Base-by-base conservation (phyloP, 2,329 filamentous ascomycete species). In the Bimuria novae-zelandiae region DNA sequence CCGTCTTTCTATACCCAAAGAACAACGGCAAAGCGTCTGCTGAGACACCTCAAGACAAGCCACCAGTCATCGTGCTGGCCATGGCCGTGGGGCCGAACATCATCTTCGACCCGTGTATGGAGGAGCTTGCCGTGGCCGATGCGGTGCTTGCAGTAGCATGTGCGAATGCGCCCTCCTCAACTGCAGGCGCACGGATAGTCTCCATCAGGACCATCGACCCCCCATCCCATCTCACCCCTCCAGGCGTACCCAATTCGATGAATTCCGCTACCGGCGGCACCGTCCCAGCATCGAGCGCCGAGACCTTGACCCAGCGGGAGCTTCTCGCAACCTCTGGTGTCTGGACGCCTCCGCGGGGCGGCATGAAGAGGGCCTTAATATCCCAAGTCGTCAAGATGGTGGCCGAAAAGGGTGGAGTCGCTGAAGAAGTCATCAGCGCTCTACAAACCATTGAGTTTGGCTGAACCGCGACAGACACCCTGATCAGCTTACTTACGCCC, bases 41-140 rank as follows among this genome's bases (percentile, higher is more conserved):
- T 16, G 56, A 62, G 4, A 52, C 56, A n/a, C 54, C 49, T 25
- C 46, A 55, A 36, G 57, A 79, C 27, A 84, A 87, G 43, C 94
- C 94, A 4, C 92, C 94, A 0, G 84, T 99, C 51, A 97, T 93
- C 3, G 82, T 99, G 17, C 87, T 99, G 10, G 91, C 97, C 51
- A 89, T 96, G 73, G 85, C 89, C 3, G 88, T 96, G 0, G 90
- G 89, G 52, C 82, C 88, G 54, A 97, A 94, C 71, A 87, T 96
- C 75, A 89, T 99, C 60, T 97, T 97, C 76, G 94, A 99, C 72
- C 93, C 94, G 0, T 88, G 85, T 47, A 87, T 88, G 62, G 92
- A 97, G 72, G 94, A 99, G 74, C 86, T 99, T 14, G 90, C 92
- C 2, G 93, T 97, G 3, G 94, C 94, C 1, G 93, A 97, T 67